Conservation (phyloP, 257 asterid genomes). For the Nicotiana attenuata region DNA sequence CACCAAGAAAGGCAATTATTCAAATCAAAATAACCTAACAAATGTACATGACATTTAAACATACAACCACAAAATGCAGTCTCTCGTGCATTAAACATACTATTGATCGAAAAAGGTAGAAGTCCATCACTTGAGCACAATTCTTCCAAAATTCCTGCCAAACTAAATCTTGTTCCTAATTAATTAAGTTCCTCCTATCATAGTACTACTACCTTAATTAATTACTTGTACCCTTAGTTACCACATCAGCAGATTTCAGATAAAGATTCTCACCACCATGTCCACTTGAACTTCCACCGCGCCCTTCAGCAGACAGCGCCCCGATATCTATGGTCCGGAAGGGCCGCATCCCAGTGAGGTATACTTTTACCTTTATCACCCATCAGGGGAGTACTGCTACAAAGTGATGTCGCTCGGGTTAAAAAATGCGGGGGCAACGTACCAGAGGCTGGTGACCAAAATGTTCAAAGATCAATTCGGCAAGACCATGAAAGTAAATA, state of each 20-base stretch:
- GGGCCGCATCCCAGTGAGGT: too few relatives aligned
- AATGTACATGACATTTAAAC: conserved; percentile 28
- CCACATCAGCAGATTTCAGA: conserved; percentile 58
- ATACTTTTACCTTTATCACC: too few relatives aligned
- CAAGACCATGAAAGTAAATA: too few relatives aligned
- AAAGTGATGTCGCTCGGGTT: too few relatives aligned
- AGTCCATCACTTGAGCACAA: conserved; percentile 12
- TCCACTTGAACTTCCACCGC: conserved; percentile 35
- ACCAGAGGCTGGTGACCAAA: too few relatives aligned
- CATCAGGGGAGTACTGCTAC: too few relatives aligned
- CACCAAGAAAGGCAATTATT: neutral
- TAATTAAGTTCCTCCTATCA: neutral
- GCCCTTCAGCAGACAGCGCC: conserved; percentile 36
- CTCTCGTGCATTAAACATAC: conserved; percentile 4
- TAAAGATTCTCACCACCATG: conserved; percentile 44
- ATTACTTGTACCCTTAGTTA: conserved; percentile 17
- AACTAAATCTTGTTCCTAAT: conserved; percentile 1
- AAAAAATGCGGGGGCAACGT: too few relatives aligned
- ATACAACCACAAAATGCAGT: neutral
- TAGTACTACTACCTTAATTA: too few relatives aligned
- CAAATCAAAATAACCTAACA: neutral
- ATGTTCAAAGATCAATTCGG: too few relatives aligned
- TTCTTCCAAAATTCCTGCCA: too few relatives aligned
- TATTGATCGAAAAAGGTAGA: conserved; percentile 3
- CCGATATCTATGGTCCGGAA: too few relatives aligned